Percentiles rank a stretch among this genome's conserved stretches.
phyloP scores from a whole-genome alignment of 2,329 filamentous ascomycete species.

The Pseudopyrenochaeta lycopersici region DNA sequence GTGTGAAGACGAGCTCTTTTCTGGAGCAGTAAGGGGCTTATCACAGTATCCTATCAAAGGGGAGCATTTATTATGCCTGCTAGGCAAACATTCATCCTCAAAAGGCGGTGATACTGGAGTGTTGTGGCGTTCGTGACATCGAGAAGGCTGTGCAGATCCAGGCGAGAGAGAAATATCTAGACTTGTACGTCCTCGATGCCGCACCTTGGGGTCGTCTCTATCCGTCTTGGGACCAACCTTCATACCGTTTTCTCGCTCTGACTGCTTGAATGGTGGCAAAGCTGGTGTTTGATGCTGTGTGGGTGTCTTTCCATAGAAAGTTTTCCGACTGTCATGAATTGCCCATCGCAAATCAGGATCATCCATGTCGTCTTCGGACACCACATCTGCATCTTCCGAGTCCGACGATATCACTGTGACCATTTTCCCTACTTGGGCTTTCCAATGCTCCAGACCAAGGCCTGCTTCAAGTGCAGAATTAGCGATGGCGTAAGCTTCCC shows the following conservation, averaged over 20 bases:
- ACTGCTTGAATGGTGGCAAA: too few species aligned
- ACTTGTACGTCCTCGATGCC: not conserved
- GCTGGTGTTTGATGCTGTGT: not conserved
- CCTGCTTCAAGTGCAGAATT: not conserved
- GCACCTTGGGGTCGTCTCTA: not conserved
- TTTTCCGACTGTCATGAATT: slow-evolving; percentile 2
- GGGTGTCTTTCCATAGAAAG: not conserved
- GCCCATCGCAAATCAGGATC: not conserved
- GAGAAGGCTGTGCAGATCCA: too few species aligned
- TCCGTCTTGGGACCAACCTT: too few species aligned
- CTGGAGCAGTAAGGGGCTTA: not conserved
- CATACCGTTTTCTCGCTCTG: too few species aligned
- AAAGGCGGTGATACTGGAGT: not conserved
- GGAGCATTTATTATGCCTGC: not conserved
- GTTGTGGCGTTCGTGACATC: not conserved
- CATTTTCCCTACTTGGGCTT: not conserved
- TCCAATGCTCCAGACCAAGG: slow-evolving; percentile 20
- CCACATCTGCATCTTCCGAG: not conserved
- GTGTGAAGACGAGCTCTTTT: not conserved
- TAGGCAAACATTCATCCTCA: not conserved
- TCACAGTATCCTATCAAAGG: not conserved
- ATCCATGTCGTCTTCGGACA: not conserved
- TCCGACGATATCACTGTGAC: not conserved
- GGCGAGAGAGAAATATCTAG: too few species aligned
- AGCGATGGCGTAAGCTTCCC: slow-evolving; percentile 17